Conservation (phyloP, 108 stramenopile species). For the Chaetoceros muelleri region DNA sequence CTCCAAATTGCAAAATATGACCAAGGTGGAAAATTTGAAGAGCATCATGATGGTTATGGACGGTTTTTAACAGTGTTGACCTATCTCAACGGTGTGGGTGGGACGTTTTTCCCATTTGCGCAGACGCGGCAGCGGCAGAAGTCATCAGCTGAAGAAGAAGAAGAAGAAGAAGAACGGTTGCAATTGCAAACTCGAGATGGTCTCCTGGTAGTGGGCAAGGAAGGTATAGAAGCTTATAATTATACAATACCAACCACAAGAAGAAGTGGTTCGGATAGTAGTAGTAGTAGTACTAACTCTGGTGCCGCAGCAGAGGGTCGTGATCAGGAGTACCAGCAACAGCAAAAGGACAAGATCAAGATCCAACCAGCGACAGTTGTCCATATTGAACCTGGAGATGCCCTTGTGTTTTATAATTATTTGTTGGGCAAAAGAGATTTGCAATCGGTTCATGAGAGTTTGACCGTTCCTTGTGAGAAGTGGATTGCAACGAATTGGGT, state of each 20-base stretch:
- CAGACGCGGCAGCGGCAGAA: too few relatives aligned
- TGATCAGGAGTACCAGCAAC: too few relatives aligned
- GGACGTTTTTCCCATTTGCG: slow-evolving; percentile 32
- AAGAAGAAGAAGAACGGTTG: slow-evolving; percentile 1
- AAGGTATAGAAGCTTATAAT: slow-evolving; percentile 12
- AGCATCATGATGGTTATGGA: slow-evolving; percentile 27
- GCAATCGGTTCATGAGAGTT: slow-evolving; percentile 17
- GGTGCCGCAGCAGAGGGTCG: too few relatives aligned
- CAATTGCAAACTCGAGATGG: slow-evolving; percentile 4
- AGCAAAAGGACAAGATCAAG: too few relatives aligned
- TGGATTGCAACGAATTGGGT: slow-evolving; percentile 30
- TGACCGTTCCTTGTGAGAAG: slow-evolving; percentile 21
- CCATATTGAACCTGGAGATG: slow-evolving; percentile 26
- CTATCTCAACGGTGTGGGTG: slow-evolving; percentile 34
- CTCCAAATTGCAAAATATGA: slow-evolving; percentile 31
- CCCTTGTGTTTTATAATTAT: slow-evolving; percentile 32
- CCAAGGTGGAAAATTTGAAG: slow-evolving; percentile 17
- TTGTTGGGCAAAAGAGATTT: slow-evolving; percentile 19
- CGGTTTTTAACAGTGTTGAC: slow-evolving; percentile 24
- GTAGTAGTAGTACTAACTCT: too few relatives aligned
- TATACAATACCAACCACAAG: not conserved
- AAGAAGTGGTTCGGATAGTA: slow-evolving; percentile 8
- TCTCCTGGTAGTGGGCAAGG: slow-evolving; percentile 21
- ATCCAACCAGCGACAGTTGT: slow-evolving; percentile 4
- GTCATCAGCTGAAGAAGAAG: too few relatives aligned